phyloP scores from a whole-genome alignment of 1,284 basidiomycete genomes.

The Earliella scabrosa region DNA sequence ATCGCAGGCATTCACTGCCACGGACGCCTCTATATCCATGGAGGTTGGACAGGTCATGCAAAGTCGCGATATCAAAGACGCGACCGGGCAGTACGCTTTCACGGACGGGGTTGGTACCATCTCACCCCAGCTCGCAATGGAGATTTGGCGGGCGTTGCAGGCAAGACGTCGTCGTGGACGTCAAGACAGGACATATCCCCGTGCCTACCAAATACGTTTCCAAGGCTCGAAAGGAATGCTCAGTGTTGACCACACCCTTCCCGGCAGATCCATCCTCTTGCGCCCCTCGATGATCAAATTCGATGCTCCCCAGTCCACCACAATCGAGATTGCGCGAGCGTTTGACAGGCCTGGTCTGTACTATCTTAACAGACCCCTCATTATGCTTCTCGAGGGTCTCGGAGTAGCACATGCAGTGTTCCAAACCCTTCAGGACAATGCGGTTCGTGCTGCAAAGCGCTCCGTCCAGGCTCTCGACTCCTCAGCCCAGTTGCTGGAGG shows the following conservation, averaged over 20 bases:
- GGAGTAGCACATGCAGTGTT: constrained; percentile 61
- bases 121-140: constrained; percentile 60
- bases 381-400: constrained; percentile 66
- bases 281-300: constrained; percentile 82
- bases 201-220: constrained; percentile 64
- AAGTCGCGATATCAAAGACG: constrained; percentile 48
- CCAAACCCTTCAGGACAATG: constrained; percentile 55
- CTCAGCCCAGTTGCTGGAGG: constrained; percentile 52
- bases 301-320: constrained; percentile 51
- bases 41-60: constrained; percentile 55
- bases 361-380: constrained; percentile 71
- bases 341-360: constrained; percentile 63
- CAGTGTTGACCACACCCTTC: constrained; percentile 59
- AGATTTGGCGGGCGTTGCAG: constrained; percentile 52
- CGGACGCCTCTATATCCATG: constrained; percentile 59
- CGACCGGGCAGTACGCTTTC: constrained; percentile 45
- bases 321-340: constrained; percentile 72
- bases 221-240: constrained; percentile 75
- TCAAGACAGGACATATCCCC: constrained; percentile 42
- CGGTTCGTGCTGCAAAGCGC: constrained; percentile 49
- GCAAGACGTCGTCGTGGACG: constrained; percentile 43
- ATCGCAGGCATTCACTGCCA: constrained; percentile 75
- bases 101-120: constrained; percentile 77
- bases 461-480: constrained; percentile 47
- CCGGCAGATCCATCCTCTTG: constrained; percentile 62